Percentiles rank a stretch among this genome's conserved stretches.
Evolutionary conservation across 2,329 filamentous ascomycete genomes (phyloP).

Genomic region (Whalleya microplaca): DNA sequence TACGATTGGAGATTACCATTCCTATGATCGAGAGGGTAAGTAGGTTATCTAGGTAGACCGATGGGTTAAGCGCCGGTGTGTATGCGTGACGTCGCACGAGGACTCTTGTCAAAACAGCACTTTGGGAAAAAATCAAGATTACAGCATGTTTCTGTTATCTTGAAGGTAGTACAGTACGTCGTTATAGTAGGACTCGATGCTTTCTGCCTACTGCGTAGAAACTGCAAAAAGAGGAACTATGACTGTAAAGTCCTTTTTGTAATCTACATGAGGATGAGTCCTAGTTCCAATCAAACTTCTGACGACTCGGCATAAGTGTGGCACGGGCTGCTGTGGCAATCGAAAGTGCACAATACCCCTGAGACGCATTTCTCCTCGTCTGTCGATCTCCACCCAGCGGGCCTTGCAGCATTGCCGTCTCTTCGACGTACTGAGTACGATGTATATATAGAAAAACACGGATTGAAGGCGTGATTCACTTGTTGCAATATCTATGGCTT

Average conservation of each 20-base stretch:
- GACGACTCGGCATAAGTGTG: neutral
- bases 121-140: too few species aligned
- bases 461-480: neutral
- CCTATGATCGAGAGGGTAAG: neutral
- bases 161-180: too few species aligned
- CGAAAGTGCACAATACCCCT: conserved; percentile 21
- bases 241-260: too few species aligned
- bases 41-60: neutral
- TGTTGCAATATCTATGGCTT: neutral
- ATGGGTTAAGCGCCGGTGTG: neutral
- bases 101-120: neutral
- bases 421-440: neutral
- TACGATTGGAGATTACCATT: neutral
- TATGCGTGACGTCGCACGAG: neutral
- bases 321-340: conserved; percentile 10
- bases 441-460: neutral
- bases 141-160: too few species aligned
- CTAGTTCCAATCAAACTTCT: neutral
- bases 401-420: neutral
- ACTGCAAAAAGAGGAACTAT: too few species aligned
- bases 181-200: too few species aligned
- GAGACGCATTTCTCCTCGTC: conserved; percentile 5
- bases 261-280: too few species aligned
- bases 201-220: too few species aligned
- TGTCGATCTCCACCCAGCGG: conserved; percentile 1